phyloP scores from a whole-genome alignment of 208 protist species.

The Trypanosoma mega region DNA sequence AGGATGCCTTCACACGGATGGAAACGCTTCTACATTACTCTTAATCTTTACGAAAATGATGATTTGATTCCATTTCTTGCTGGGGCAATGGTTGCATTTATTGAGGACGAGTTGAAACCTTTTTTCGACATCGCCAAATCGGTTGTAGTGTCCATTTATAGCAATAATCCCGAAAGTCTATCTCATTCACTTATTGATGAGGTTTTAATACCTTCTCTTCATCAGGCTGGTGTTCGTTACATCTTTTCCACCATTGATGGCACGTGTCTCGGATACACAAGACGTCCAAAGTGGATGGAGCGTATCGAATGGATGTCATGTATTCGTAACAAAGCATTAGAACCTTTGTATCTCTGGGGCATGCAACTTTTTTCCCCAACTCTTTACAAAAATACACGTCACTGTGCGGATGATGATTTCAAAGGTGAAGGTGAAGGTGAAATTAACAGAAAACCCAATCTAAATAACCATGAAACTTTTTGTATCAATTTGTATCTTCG shows the following conservation, averaged over 20 bases:
- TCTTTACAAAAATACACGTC: not conserved
- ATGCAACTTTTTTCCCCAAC: constrained; percentile 39
- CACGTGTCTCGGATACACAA: constrained; percentile 35
- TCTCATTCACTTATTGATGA: constrained; percentile 39
- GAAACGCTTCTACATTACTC: constrained; percentile 65
- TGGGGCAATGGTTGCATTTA: constrained; percentile 54
- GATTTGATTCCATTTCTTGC: constrained; percentile 59
- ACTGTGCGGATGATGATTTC: constrained; percentile 6
- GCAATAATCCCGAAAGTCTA: constrained; percentile 40
- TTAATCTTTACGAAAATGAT: constrained; percentile 80
- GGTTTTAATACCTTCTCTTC: constrained; percentile 56
- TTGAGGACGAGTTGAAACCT: constrained; percentile 64
- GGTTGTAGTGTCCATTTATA: constrained; percentile 73
- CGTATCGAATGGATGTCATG: constrained; percentile 85
- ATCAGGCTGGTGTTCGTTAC: constrained; percentile 33
- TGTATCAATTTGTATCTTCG: constrained; percentile 10
- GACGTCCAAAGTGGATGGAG: constrained; percentile 29
- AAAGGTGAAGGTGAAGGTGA: not conserved
- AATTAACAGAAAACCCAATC: too few relatives aligned
- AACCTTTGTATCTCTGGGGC: constrained; percentile 57
- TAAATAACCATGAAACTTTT: too few relatives aligned
- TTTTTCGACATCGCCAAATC: constrained; percentile 39
- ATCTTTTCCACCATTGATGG: constrained; percentile 57
- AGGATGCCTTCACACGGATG: constrained; percentile 45
- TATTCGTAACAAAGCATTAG: constrained; percentile 73